Conservation (phyloP, 495 filamentous ascomycete genomes). For the Aspergillus homomorphus region DNA sequence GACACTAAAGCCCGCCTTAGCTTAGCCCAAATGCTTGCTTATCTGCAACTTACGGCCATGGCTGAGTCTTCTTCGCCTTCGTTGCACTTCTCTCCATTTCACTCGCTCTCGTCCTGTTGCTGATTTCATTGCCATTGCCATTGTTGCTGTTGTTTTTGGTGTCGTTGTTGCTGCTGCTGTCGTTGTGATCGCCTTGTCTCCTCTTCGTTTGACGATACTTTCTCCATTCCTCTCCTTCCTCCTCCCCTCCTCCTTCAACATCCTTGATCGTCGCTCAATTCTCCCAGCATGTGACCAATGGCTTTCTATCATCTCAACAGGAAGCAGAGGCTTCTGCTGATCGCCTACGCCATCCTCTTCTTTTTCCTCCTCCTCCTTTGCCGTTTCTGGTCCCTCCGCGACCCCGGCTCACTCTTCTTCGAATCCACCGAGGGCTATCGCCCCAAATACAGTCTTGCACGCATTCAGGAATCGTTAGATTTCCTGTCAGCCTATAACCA, state of each 20-base stretch:
- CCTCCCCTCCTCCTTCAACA: background rate
- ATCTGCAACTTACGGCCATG: background rate
- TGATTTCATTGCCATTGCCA: background rate
- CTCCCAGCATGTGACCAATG: conserved; percentile 10
- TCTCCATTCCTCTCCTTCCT: background rate
- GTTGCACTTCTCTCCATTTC: background rate
- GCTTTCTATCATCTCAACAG: conserved; percentile 12
- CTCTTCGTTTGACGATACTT: background rate
- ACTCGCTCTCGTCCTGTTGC: too few relatives aligned
- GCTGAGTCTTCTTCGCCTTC: background rate
- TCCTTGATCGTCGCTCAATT: conserved; percentile 2
- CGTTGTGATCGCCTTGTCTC: background rate
- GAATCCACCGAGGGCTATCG: conserved; percentile 25
- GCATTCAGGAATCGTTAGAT: conserved; percentile 21
- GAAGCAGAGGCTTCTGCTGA: conserved; percentile 25
- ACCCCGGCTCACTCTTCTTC: conserved; percentile 28
- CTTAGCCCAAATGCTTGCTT: background rate
- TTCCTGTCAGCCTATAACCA: conserved; percentile 24
- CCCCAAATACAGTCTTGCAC: conserved; percentile 20
- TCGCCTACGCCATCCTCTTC: conserved; percentile 28
- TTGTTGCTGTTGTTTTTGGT: background rate
- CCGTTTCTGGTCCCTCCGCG: conserved; percentile 22
- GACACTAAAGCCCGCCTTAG: too few relatives aligned
- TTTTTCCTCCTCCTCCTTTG: conserved; percentile 27
- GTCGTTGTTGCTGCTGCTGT: background rate